Conservation (phyloP, 1,139 yeast genomes). For the Geotrichum bryndzae region DNA sequence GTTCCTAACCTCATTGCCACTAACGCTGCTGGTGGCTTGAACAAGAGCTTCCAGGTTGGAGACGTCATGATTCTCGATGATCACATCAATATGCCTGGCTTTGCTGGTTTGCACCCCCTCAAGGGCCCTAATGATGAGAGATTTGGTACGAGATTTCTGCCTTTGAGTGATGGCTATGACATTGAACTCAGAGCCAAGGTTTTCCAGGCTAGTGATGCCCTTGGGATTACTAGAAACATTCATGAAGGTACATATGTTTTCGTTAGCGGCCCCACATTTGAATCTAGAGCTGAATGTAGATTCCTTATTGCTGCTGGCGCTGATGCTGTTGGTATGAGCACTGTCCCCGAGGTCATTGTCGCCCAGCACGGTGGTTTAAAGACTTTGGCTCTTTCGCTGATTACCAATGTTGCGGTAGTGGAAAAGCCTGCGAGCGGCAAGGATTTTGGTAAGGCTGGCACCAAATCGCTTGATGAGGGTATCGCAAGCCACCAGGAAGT, state of each 20-base stretch:
- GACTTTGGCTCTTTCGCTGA: conserved; percentile 77
- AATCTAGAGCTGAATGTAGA: conserved; percentile 87
- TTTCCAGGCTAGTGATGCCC: conserved; percentile 47
- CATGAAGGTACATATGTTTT: conserved; percentile 85
- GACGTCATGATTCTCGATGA: conserved; percentile 87
- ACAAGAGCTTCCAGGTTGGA: conserved; percentile 62
- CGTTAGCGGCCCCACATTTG: conserved; percentile 93
- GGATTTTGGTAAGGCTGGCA: conserved; percentile 36
- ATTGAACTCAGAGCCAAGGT: conserved; percentile 49
- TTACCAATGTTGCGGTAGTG: conserved; percentile 76
- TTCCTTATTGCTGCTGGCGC: conserved; percentile 69
- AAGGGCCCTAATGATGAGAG: conserved; percentile 78
- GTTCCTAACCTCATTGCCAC: conserved; percentile 63
- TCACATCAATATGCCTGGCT: conserved; percentile 85
- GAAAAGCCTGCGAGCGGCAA: conserved; percentile 72
- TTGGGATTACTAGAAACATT: conserved; percentile 52
- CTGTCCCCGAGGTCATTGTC: conserved; percentile 90
- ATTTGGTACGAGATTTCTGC: conserved; percentile 82
- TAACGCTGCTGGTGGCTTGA: conserved; percentile 92
- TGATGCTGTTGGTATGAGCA: conserved; percentile 96
- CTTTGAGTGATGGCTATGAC: conserved; percentile 87
- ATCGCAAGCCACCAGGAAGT: conserved; percentile 91
- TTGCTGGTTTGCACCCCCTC: conserved; percentile 82
- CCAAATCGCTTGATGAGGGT: conserved; percentile 42
- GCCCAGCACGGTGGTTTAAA: conserved; percentile 83